Evolutionary conservation across 2,329 filamentous ascomycete genomes (phyloP).

Genomic region (Ophiostoma ulmi): DNA sequence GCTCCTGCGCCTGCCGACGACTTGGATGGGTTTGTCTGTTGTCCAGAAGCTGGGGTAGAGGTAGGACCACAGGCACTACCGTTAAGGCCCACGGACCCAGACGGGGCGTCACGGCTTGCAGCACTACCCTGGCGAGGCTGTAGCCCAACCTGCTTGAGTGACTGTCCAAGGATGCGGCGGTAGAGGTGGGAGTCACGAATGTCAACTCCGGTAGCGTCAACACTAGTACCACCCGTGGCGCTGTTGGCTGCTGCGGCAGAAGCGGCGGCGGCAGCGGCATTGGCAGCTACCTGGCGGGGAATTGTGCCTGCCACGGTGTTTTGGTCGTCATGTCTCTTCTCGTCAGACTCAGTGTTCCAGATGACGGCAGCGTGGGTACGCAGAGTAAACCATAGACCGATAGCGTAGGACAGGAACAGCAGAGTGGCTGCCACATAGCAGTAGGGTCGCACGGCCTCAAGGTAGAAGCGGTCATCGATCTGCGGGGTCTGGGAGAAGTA

Average conservation of each 20-base stretch:
- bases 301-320: background rate
- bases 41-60: background rate
- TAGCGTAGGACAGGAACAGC: slow-evolving; percentile 87
- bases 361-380: slow-evolving; percentile 95
- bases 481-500: slow-evolving; percentile 87
- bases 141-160: slow-evolving; percentile 75
- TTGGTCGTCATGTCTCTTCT: slow-evolving; percentile 62
- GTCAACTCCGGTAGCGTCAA: slow-evolving; percentile 54
- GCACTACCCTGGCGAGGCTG: slow-evolving; percentile 40
- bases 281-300: background rate
- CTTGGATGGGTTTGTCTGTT: background rate
- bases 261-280: background rate
- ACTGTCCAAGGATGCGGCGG: slow-evolving; percentile 88
- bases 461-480: slow-evolving; percentile 80
- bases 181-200: slow-evolving; percentile 86
- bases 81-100: slow-evolving; percentile 34
- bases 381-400: slow-evolving; percentile 91
- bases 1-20: background rate
- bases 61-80: background rate
- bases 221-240: slow-evolving; percentile 30
- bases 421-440: slow-evolving; percentile 81
- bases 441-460: slow-evolving; percentile 86
- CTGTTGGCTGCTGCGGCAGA: background rate
- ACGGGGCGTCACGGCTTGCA: slow-evolving; percentile 35
- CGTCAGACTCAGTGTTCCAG: slow-evolving; percentile 80